phyloP scores from a whole-genome alignment of 768 basidiomycete species.

The Leccinum boreale region DNA sequence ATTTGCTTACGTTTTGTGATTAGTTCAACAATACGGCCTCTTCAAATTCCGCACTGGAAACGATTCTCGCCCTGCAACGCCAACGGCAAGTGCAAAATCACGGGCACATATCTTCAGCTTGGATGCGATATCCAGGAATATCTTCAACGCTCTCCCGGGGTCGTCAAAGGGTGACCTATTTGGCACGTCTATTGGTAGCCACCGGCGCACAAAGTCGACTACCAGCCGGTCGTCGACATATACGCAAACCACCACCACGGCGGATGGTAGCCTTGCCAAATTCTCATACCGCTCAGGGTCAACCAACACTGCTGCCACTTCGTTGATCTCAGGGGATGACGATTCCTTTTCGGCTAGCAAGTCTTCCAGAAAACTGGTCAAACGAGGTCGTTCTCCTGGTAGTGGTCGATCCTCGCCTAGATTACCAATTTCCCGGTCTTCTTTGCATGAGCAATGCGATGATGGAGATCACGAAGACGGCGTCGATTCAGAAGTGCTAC shows the following conservation, averaged over 20 bases:
- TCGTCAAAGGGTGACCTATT: constrained; percentile 74
- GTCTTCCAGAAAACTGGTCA: constrained; percentile 44
- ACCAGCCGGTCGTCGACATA: constrained; percentile 70
- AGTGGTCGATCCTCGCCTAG: constrained; percentile 33
- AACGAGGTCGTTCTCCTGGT: constrained; percentile 44
- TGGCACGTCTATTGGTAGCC: constrained; percentile 64
- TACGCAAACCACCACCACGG: constrained; percentile 66
- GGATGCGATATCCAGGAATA: constrained; percentile 85
- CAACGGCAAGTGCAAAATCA: constrained; percentile 69
- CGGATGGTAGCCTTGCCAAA: constrained; percentile 64
- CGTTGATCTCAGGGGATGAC: constrained; percentile 59
- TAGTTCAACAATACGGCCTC: constrained; percentile 85
- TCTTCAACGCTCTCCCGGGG: constrained; percentile 72
- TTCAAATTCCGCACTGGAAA: constrained; percentile 84
- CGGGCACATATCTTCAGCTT: constrained; percentile 83
- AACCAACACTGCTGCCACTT: constrained; percentile 60
- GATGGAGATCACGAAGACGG: constrained; percentile 46
- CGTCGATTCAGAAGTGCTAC: constrained; percentile 36
- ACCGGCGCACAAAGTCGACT: constrained; percentile 60
- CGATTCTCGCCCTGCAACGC: constrained; percentile 80
- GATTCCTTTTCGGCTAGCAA: constrained; percentile 47
- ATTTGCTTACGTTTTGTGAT: neutral
- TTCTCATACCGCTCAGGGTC: constrained; percentile 73
- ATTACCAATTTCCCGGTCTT: constrained; percentile 39
- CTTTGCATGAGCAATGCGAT: constrained; percentile 40